Percentiles rank a stretch among this genome's conserved stretches.
phyloP scores from a whole-genome alignment of 257 asterid genomes.

The Plectranthus barbatus region DNA sequence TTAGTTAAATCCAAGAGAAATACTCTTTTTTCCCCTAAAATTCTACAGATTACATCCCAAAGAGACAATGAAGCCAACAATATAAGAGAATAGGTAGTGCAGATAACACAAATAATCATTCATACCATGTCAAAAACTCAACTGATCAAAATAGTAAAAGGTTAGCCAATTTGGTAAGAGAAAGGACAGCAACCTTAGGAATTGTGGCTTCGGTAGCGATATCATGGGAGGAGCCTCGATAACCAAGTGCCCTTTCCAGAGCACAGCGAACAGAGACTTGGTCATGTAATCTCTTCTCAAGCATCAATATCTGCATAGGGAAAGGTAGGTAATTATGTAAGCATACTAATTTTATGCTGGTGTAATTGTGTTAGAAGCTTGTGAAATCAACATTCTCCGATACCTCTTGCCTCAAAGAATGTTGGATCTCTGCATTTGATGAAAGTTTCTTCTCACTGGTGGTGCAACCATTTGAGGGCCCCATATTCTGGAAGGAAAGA shows the following conservation, averaged over 20 bases:
- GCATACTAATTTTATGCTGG: not conserved
- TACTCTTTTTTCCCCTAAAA: not conserved
- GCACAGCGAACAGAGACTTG: slow-evolving; percentile 81
- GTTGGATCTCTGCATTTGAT: slow-evolving; percentile 49
- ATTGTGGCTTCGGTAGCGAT: slow-evolving; percentile 34
- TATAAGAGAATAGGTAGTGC: not conserved
- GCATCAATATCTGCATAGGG: slow-evolving; percentile 54
- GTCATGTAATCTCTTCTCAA: slow-evolving; percentile 70
- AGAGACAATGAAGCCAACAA: not conserved
- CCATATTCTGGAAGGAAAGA: slow-evolving; percentile 38
- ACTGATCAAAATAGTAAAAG: not conserved
- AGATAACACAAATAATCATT: not conserved
- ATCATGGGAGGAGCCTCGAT: slow-evolving; percentile 39
- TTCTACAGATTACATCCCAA: not conserved
- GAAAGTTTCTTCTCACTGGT: slow-evolving; percentile 37
- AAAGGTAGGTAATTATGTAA: not conserved
- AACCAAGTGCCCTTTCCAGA: slow-evolving; percentile 85
- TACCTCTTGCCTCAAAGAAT: slow-evolving; percentile 86
- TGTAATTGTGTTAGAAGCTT: not conserved
- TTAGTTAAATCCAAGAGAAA: not conserved
- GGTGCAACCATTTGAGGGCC: slow-evolving; percentile 21
- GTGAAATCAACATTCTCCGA: slow-evolving; percentile 1
- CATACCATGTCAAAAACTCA: not conserved
- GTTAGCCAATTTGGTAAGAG: not conserved
- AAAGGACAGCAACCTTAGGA: slow-evolving; percentile 51